phyloP scores from a whole-genome alignment of 73 alveolate species.

The Stentor coeruleus region DNA sequence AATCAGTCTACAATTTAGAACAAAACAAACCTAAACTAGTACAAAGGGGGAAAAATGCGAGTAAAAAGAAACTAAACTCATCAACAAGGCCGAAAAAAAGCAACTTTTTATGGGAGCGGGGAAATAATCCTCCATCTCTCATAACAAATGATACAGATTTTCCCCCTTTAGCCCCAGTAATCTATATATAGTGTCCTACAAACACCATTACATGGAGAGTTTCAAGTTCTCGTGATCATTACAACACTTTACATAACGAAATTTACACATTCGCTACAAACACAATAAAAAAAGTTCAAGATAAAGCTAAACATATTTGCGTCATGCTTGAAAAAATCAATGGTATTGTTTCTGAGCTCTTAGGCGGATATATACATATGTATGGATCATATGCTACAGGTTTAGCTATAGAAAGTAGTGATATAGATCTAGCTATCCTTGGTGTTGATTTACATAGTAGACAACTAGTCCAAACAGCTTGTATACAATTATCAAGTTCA shows the following conservation, averaged over 20 bases:
- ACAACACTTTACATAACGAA: background rate
- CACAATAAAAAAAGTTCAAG: background rate
- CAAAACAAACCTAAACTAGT: no score
- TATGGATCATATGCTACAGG: background rate
- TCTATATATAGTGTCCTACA: background rate
- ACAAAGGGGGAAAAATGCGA: background rate
- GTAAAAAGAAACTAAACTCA: background rate
- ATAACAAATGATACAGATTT: background rate
- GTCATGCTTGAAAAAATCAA: background rate
- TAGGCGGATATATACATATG: background rate
- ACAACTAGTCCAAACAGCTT: background rate
- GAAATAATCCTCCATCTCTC: background rate
- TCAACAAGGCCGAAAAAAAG: background rate
- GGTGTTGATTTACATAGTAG: background rate
- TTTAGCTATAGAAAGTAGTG: conserved; percentile 2
- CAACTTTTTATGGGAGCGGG: background rate
- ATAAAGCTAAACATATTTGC: background rate
- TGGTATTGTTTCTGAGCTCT: background rate
- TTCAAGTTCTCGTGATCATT: no score
- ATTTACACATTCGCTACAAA: background rate
- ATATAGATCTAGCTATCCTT: background rate
- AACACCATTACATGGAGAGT: no score
- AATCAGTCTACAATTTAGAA: no score
- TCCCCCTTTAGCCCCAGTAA: background rate
- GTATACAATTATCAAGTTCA: background rate